A percentile compares a stretch with the other conserved stretches of the same genome.
Conservation (phyloP, 2,329 filamentous ascomycete species). For the Niveomyces coronatus region DNA sequence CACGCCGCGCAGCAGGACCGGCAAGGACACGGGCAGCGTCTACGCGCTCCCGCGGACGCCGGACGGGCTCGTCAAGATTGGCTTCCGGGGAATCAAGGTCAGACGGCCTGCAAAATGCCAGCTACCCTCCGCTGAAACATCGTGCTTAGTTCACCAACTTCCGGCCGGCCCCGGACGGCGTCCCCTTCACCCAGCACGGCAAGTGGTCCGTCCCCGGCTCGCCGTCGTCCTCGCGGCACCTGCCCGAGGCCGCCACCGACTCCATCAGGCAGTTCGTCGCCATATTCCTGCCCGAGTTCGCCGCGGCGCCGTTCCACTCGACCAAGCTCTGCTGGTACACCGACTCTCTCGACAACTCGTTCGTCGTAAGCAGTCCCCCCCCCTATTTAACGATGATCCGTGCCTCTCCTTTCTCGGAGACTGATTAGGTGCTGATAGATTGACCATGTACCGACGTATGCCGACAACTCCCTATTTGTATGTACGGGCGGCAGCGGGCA, state of each 20-base stretch:
- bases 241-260: conserved; percentile 15
- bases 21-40: conserved; percentile 21
- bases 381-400: background rate
- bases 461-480: conserved; percentile 21
- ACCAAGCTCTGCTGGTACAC: conserved; percentile 26
- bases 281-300: conserved; percentile 20
- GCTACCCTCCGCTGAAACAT: background rate
- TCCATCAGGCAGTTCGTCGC: conserved; percentile 15
- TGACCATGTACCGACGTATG: conserved; percentile 22
- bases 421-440: no score
- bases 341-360: conserved; percentile 24
- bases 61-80: conserved; percentile 19
- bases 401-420: no score
- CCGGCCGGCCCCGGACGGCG: conserved; percentile 17
- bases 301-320: conserved; percentile 15
- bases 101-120: background rate
- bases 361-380: conserved; percentile 13
- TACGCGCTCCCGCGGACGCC: conserved; percentile 20
- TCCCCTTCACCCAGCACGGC: conserved; percentile 20
- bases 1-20: conserved; percentile 15
- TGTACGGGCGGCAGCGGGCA: conserved; percentile 26
- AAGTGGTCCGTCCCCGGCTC: conserved; percentile 23
- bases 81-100: conserved; percentile 20
- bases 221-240: conserved; percentile 11
- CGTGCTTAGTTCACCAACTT: conserved; percentile 22